A percentile compares a stretch with the other conserved stretches of the same genome.
Evolutionary conservation across 1,284 basidiomycete species (phyloP).

Genomic region (Heterobasidion annosum): DNA sequence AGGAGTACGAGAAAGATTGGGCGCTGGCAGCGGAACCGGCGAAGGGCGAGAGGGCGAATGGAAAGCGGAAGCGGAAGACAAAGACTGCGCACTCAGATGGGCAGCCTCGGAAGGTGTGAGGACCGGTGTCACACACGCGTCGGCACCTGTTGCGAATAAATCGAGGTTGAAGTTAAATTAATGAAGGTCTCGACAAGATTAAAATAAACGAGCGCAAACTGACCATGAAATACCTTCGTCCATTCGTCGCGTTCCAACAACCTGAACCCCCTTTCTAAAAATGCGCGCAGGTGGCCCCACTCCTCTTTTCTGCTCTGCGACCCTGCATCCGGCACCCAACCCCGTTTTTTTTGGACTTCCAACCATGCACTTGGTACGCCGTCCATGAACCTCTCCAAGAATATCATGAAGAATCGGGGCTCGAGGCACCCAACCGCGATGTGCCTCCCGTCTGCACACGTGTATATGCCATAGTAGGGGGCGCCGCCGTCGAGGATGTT

Average conservation of each 20-base stretch:
- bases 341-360: conserved; percentile 19
- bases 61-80: conserved; percentile 17
- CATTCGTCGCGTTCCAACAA: conserved; percentile 59
- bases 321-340: conserved; percentile 43
- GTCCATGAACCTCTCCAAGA: conserved; percentile 47
- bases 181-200: neutral
- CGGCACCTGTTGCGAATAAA: conserved; percentile 38
- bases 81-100: conserved; percentile 21
- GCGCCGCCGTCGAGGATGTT: conserved; percentile 73
- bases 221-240: conserved; percentile 55
- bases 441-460: conserved; percentile 63
- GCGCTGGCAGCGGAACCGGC: conserved; percentile 16
- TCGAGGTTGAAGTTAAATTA: neutral
- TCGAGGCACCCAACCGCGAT: conserved; percentile 75
- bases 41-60: conserved; percentile 31
- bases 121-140: conserved; percentile 73
- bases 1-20: conserved; percentile 6
- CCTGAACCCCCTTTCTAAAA: conserved; percentile 57
- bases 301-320: conserved; percentile 41
- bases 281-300: conserved; percentile 55
- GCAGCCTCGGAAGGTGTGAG: conserved; percentile 57
- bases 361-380: conserved; percentile 32
- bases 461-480: conserved; percentile 73
- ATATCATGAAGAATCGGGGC: conserved; percentile 57
- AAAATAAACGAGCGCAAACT: neutral